Base-by-base conservation (phyloP, 2,329 filamentous ascomycete genomes). In the Thelonectria blattea region DNA sequence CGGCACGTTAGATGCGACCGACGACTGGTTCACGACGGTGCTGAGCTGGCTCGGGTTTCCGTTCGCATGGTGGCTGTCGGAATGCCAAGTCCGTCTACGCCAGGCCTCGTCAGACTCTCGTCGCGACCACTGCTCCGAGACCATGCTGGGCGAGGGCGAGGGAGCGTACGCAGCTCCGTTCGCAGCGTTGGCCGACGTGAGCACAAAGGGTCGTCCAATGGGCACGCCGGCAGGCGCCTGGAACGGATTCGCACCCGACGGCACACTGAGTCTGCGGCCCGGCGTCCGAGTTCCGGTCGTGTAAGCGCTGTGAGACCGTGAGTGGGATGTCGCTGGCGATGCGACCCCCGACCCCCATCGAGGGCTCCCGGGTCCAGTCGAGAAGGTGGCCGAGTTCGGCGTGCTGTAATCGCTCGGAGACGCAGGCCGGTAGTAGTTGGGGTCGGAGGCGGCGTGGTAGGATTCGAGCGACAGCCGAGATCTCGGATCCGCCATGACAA, bases 11-110 rank as follows among this genome's bases (percentile, higher is more conserved):
- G 73, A 86, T 73, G 77, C 85, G 76, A 79, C 83, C 64, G 80
- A 87, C 72, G 75, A 87, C 70, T 91, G 87, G 5, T 88, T 92
- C 62, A 91, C 87, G 41, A 92, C 90, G 64, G 91, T 90, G 68
- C 86, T 91, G 54, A 96, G 75, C 75, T 91, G 93, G 14, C 88
- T 90, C 15, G 85, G 84, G 50, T 88, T 86, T 32, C 87, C 80
- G 61, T 83, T 83, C 62, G 87, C 87, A 64, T 84, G 84, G 15
- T 85, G 83, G 60, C 88, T 90, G 63, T 92, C 91, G 0, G 92
- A 91, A 75, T 97, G 93, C 93, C 93, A 97, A 3, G 93, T 97
- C 54, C 93, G 86, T 63, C 93, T 83, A 65, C 93, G 87, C 85
- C 88, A 91, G 56, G 91, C 90, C 43, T 92, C 88, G 64, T 96